Base-by-base conservation (phyloP, 2,329 filamentous ascomycete genomes). In the Trichoderma breve region DNA sequence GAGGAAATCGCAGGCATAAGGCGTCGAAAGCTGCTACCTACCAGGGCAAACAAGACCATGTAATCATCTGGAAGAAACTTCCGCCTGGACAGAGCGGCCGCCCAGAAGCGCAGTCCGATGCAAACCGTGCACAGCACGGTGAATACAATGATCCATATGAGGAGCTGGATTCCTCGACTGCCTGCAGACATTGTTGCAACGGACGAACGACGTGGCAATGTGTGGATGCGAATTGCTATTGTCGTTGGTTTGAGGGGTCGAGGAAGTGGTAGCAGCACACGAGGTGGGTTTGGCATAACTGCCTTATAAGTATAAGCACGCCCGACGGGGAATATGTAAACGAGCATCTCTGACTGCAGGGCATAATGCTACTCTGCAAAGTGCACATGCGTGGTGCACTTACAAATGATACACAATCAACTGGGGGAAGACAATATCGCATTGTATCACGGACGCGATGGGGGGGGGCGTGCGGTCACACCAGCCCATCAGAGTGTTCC, bases 41-140 rank as follows among this genome's bases (percentile, higher is more conserved):
- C 77, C 43, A 74, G 76, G 1, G 75, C 75, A 26, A 76, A 67
- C 2, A 76, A 34, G 11, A 74, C 73, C 34, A 74, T 74, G 36
- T 51, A 55, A 32, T 79, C 77, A 28, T 78, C 24, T 30, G 28
- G 24, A 58, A 58, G 47, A 5, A 24, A 1, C 26, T 15, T 30
- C 7, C 55, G 55, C 26, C 77, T 5, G 55, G 61, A 36, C 64
- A 74, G 11, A 78, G 63, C 7, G 18, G 72, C 73, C 6, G 77
- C 71, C 77, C 75, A 78, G 66, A 75, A 75, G 18, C 77, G 76
- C 66, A 79, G 30, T 14, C 24, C 21, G 3, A 79, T 34, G 43
- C 75, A 57, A 9, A 62, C 8, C 21, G 69, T 28, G 53, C 70
- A 71, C 5, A 78, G 12, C 15, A 70, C 26, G 7, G 72, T 73